These are phyloP conservation scores for Teratosphaeriaceae sp. DNA, from an alignment of 2,329 filamentous ascomycete species.

Conservation along the genomic window DNA sequence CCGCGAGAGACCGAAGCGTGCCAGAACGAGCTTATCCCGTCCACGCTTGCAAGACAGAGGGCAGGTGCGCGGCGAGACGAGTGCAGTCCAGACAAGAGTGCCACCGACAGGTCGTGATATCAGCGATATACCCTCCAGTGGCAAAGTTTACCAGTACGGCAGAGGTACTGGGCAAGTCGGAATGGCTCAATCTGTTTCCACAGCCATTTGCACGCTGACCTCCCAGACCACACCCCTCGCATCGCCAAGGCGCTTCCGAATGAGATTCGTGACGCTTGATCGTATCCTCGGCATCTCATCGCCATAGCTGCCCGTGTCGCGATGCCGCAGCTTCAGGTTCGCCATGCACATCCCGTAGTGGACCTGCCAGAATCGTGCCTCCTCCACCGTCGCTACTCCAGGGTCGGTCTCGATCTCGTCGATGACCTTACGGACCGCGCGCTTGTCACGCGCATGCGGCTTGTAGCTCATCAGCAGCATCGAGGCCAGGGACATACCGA, in stretches of 20 bases:
- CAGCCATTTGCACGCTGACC: constrained; percentile 64
- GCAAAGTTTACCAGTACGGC: too few relatives aligned
- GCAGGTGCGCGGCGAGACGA: too few relatives aligned
- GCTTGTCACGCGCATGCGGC: constrained; percentile 33
- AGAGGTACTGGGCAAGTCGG: not conserved
- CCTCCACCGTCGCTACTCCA: constrained; percentile 68
- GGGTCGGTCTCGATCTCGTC: constrained; percentile 78
- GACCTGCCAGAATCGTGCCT: constrained; percentile 97
- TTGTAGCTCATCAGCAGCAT: constrained; percentile 94
- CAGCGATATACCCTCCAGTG: too few relatives aligned
- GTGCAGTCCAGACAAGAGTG: too few relatives aligned
- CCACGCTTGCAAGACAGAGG: too few relatives aligned
- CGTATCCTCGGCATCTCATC: constrained; percentile 65
- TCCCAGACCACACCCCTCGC: constrained; percentile 83
- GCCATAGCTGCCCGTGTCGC: constrained; percentile 52
- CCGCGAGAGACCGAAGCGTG: too few relatives aligned
- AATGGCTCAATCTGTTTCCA: constrained; percentile 10
- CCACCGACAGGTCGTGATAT: too few relatives aligned
- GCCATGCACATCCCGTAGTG: constrained; percentile 97
- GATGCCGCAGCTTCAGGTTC: constrained; percentile 74
- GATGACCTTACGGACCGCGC: constrained; percentile 62
- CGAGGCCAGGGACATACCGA: constrained; percentile 78
- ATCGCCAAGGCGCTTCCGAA: constrained; percentile 80
- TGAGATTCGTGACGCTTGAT: constrained; percentile 66
- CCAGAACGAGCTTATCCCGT: too few relatives aligned